Base-by-base conservation (phyloP, 2,329 filamentous ascomycete genomes). In the Botrytis elliptica region DNA sequence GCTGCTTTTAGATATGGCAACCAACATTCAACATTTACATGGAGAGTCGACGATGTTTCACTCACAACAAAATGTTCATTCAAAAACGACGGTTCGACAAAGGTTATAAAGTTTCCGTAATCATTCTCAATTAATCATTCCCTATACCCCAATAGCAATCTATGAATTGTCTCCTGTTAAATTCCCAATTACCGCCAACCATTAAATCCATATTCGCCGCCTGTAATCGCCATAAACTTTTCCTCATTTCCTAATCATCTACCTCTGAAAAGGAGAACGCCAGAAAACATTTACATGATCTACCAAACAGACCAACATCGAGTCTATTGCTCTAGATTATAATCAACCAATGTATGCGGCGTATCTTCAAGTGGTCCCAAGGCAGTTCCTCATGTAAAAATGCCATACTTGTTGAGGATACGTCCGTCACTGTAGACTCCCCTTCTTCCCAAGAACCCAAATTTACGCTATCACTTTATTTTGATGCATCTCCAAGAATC, bases 401-500 rank as follows among this genome's bases (percentile, higher is more conserved):
- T 42, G 9, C 49, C 38, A 42, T 14, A 57, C 36, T 18, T 40
- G 49, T 18, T 7, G 18, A 55, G 42, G 16, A 49, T 38, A 16
- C 36, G 5, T 40, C 16, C 46, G 9, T 40, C 36, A 38, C 9
- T 20, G 16, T 16, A 68, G 25, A 57, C 49, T 8, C 55, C 20
- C 20, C 22, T 60, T 18, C 10, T 59, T 40, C 9, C 12, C 20
- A 72, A 6, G n/a, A 52, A 12, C 12, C 20, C 22, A 12, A 18
- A 68, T 49, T 49, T 42, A 74, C 49, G 49, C 68, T 3, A 40
- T 59, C 70, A 76, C 75, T 20, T 65, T 73, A 60, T 73, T 76
- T 18, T 75, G 73, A 60, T 65, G 29, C 74, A 76, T 75, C 4
- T 67, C 76, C 29, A 66, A 42, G 65, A 79, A 78, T 10, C 77